These are phyloP conservation scores for Climacium dendroides DNA, from an alignment of 225 moss, liverwort and hornwort genomes.

Conservation along the genomic window DNA sequence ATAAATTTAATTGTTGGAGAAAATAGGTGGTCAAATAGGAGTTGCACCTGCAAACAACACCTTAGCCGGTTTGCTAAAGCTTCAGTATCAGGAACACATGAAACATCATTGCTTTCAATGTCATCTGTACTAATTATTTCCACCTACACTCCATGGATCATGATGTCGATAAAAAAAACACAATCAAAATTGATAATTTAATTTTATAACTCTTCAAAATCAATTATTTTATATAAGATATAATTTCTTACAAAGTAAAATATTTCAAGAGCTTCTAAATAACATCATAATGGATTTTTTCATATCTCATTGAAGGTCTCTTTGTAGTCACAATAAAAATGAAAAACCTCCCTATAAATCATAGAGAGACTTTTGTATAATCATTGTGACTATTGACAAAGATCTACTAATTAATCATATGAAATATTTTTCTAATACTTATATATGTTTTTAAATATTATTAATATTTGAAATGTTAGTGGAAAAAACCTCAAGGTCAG, in stretches of 20 bases:
- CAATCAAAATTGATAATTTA: not conserved
- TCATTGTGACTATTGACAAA: not conserved
- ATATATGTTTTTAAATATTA: too few species aligned
- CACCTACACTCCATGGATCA: conserved; percentile 1
- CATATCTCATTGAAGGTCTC: not conserved
- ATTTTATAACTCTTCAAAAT: not conserved
- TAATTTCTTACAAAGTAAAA: not conserved
- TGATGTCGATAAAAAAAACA: not conserved
- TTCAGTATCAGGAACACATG: conserved; percentile 52
- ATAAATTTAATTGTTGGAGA: not conserved
- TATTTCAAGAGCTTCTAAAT: too few species aligned
- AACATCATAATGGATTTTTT: not conserved
- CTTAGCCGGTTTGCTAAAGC: conserved; percentile 49
- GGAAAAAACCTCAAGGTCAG: conserved; percentile 25
- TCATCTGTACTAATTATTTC: conserved; percentile 43
- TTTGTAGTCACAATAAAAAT: accelerated
- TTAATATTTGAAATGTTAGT: not conserved
- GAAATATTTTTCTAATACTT: too few species aligned
- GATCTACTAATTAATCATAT: too few species aligned
- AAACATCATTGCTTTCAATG: conserved; percentile 39
- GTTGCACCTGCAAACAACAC: conserved; percentile 61
- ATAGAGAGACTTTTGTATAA: not conserved
- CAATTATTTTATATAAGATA: too few species aligned
- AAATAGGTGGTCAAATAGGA: not conserved
- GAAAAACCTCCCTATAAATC: too few species aligned